phyloP scores from a whole-genome alignment of 1,284 basidiomycete species.

The Boletellus dicymbophilus region DNA sequence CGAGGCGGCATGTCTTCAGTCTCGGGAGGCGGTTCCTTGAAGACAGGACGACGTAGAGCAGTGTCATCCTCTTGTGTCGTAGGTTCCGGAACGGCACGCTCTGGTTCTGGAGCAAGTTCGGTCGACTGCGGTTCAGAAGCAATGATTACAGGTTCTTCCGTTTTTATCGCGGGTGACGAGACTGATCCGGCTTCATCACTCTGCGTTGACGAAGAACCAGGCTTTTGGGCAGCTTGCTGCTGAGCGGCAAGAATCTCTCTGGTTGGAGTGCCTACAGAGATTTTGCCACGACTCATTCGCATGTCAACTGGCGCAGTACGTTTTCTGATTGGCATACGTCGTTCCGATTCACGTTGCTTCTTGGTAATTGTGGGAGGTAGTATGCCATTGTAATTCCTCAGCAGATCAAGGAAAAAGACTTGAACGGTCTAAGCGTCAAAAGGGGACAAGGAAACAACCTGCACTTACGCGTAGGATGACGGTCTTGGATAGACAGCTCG shows the following conservation, averaged over 20 bases:
- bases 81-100: slow-evolving; percentile 9
- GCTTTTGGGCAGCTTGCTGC: slow-evolving; percentile 62
- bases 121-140: slow-evolving; percentile 13
- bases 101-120: slow-evolving; percentile 1
- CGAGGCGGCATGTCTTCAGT: slow-evolving; percentile 39
- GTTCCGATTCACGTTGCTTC: slow-evolving; percentile 86
- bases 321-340: slow-evolving; percentile 80
- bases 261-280: slow-evolving; percentile 77
- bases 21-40: slow-evolving; percentile 33
- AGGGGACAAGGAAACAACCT: not conserved
- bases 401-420: slow-evolving; percentile 84
- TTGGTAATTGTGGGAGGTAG: slow-evolving; percentile 80
- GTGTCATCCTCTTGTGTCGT: slow-evolving; percentile 18
- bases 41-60: slow-evolving; percentile 37
- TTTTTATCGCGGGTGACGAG: not conserved
- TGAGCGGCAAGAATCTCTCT: slow-evolving; percentile 80
- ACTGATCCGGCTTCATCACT: slow-evolving; percentile 17
- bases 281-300: slow-evolving; percentile 72
- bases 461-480: slow-evolving; percentile 73
- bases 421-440: slow-evolving; percentile 1
- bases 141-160: slow-evolving; percentile 5
- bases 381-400: slow-evolving; percentile 75
- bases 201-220: slow-evolving; percentile 29
- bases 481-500: slow-evolving; percentile 83
- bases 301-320: slow-evolving; percentile 89